Conservation (phyloP, 2,329 filamentous ascomycete genomes). For the Alternaria tenuissima region DNA sequence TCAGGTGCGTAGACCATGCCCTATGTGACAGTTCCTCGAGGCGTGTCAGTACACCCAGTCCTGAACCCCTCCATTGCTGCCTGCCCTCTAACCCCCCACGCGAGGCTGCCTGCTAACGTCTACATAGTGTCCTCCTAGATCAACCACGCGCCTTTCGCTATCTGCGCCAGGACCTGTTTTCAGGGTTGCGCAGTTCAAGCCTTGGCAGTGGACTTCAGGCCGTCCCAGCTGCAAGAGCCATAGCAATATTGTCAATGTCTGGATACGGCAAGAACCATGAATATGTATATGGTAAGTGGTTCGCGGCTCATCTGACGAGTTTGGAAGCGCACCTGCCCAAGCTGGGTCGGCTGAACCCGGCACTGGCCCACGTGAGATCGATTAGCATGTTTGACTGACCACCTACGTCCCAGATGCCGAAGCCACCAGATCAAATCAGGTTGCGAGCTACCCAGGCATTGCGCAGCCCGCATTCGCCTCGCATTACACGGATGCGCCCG, state of each 20-base stretch:
- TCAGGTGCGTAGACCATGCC: constrained; percentile 43
- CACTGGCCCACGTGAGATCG: constrained; percentile 48
- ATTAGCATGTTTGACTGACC: constrained; percentile 55
- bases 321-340: constrained; percentile 46
- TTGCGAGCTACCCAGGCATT: constrained; percentile 59
- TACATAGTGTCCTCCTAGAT: constrained; percentile 40
- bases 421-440: constrained; percentile 67
- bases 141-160: constrained; percentile 39
- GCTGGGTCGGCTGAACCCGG: constrained; percentile 47
- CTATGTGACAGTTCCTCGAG: constrained; percentile 20
- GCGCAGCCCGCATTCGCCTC: constrained; percentile 59
- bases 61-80: constrained; percentile 36
- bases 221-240: constrained; percentile 40
- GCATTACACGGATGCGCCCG: constrained; percentile 60
- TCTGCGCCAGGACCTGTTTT: constrained; percentile 36
- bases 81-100: constrained; percentile 34
- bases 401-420: constrained; percentile 63
- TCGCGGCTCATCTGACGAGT: constrained; percentile 52
- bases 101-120: constrained; percentile 41
- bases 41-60: constrained; percentile 25
- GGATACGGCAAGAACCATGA: constrained; percentile 80
- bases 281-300: constrained; percentile 80
- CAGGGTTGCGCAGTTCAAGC: constrained; percentile 44
- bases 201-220: constrained; percentile 62
- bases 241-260: constrained; percentile 75